Percentiles rank a stretch among this genome's conserved stretches.
phyloP scores from a whole-genome alignment of 805 yeast species.

The Cyberlindnera nakhonratchasimensis region DNA sequence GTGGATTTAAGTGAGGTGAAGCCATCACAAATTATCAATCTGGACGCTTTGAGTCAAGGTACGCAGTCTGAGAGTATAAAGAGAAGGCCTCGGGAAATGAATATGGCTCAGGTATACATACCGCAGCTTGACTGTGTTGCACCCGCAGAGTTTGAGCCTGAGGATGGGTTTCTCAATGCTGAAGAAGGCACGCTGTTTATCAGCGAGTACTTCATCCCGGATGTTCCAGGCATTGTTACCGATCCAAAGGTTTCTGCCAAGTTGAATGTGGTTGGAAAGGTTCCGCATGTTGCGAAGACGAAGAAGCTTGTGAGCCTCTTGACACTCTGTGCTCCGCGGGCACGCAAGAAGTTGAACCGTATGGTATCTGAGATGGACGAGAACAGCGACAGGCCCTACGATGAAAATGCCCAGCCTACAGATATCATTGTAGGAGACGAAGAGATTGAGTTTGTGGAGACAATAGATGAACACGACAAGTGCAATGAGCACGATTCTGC shows the following conservation, averaged over 20 bases:
- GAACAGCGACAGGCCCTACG: conserved; percentile 1
- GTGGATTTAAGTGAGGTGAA: conserved; percentile 12
- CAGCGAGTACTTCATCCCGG: conserved; percentile 12
- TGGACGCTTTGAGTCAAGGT: conserved; percentile 9
- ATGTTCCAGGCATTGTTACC: conserved; percentile 2
- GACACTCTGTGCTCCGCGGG: conserved; percentile 7
- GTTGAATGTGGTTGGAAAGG: conserved; percentile 11
- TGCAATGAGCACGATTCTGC: neutral
- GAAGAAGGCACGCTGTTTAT: conserved; percentile 20
- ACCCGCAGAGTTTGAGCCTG: conserved; percentile 3
- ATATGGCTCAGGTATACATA: conserved; percentile 1
- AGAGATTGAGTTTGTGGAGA: neutral
- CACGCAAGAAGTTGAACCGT: conserved; percentile 12
- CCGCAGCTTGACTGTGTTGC: conserved; percentile 17
- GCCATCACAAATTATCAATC: conserved; percentile 20
- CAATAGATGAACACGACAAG: neutral
- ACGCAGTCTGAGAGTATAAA: conserved; percentile 1
- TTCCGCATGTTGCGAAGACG: conserved; percentile 15
- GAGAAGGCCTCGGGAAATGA: neutral
- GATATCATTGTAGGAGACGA: conserved; percentile 11
- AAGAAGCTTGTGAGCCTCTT: conserved; percentile 17
- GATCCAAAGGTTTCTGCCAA: conserved; percentile 17
- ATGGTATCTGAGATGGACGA: conserved; percentile 8
- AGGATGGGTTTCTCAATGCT: conserved; percentile 22
- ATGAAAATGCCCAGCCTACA: conserved; percentile 1